Percentiles rank a stretch among this genome's conserved stretches.
Conservation (phyloP, 169 alveolate genomes). For the Plasmodium berghei region DNA sequence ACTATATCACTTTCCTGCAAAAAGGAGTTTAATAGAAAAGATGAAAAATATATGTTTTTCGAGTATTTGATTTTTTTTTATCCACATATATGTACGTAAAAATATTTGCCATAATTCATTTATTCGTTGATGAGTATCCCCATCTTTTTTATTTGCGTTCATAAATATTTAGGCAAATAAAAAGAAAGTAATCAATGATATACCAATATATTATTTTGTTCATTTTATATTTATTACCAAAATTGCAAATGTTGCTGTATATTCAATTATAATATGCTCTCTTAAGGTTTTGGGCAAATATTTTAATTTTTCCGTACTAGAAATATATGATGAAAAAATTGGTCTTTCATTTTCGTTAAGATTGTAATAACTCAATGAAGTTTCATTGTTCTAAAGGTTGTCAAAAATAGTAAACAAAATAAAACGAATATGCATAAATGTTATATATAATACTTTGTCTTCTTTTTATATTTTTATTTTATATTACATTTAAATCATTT, state of each 20-base stretch:
- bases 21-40: neutral
- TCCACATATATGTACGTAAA: neutral
- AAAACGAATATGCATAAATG: neutral
- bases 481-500: constrained; percentile 11
- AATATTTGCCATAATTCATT: neutral
- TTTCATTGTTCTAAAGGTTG: constrained; percentile 9
- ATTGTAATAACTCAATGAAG: neutral
- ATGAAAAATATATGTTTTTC: neutral
- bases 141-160: too few relatives aligned
- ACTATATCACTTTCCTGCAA: constrained; percentile 63
- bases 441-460: neutral
- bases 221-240: constrained; percentile 12
- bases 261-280: constrained; percentile 44
- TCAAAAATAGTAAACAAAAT: neutral
- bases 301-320: constrained; percentile 7
- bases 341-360: constrained; percentile 19
- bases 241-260: constrained; percentile 56
- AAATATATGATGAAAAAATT: constrained; percentile 32
- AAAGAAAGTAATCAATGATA: too few relatives aligned
- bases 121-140: neutral
- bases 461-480: neutral
- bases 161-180: too few relatives aligned
- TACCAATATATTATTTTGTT: too few relatives aligned
- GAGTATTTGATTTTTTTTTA: neutral
- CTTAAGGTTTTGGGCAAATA: constrained; percentile 54